Conservation (phyloP, 441 rosid species). For the Populus tomentosa region DNA sequence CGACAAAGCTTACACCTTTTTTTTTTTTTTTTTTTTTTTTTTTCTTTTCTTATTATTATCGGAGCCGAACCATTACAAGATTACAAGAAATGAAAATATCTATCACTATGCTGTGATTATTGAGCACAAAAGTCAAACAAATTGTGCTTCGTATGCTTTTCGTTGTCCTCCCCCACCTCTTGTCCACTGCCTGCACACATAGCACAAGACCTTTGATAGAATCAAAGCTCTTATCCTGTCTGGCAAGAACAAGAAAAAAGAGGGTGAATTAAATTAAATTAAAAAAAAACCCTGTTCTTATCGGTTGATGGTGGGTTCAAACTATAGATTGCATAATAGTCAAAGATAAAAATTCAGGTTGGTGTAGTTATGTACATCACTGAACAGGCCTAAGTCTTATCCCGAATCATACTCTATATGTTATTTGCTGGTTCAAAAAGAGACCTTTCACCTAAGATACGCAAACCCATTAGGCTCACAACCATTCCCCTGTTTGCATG, state of each 20-base stretch:
- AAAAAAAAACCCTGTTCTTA: background rate
- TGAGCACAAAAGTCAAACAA: background rate
- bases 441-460: background rate
- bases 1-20: no score
- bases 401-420: background rate
- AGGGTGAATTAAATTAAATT: background rate
- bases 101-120: background rate
- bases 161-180: background rate
- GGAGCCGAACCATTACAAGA: background rate
- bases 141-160: background rate
- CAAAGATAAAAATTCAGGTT: background rate
- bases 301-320: background rate
- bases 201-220: background rate
- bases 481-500: background rate
- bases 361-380: background rate
- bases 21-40: no score
- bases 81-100: background rate
- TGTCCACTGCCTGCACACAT: background rate
- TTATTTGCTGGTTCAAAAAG: background rate
- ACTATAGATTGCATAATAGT: background rate
- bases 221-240: constrained; percentile 8
- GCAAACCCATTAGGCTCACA: background rate
- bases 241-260: background rate
- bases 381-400: background rate
- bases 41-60: no score